These are phyloP conservation scores for Arthrobotrys pseudoclavata DNA, from an alignment of 2,329 filamentous ascomycete species.

Conservation along the genomic window DNA sequence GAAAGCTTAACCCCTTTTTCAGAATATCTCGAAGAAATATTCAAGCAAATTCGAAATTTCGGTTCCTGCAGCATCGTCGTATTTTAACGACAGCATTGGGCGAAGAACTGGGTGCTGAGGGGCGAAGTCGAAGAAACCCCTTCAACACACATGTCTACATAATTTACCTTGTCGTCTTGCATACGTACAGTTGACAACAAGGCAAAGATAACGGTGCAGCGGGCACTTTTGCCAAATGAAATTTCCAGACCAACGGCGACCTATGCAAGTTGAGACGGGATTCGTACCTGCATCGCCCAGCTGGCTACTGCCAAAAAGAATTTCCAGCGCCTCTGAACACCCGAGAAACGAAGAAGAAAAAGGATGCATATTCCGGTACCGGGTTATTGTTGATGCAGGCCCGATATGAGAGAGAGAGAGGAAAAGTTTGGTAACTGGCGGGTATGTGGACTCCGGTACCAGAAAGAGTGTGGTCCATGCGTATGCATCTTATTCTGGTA, in stretches of 20 bases:
- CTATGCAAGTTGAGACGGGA: slow-evolving; percentile 2
- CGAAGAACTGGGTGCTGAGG: neutral
- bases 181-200: slow-evolving; percentile 6
- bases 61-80: neutral
- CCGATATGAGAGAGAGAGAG: slow-evolving; percentile 13
- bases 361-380: slow-evolving; percentile 37
- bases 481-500: slow-evolving; percentile 3
- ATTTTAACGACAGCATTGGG: neutral
- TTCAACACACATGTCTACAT: neutral
- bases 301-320: neutral
- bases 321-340: neutral
- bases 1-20: neutral
- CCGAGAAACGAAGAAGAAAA: slow-evolving; percentile 15
- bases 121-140: neutral
- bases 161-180: slow-evolving; percentile 38
- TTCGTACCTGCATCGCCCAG: slow-evolving; percentile 10
- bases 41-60: neutral
- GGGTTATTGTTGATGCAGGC: slow-evolving; percentile 37
- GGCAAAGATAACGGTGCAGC: slow-evolving; percentile 22
- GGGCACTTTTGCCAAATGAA: slow-evolving; percentile 15
- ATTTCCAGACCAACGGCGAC: slow-evolving; percentile 3
- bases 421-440: slow-evolving; percentile 42
- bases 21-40: neutral
- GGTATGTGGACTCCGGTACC: slow-evolving; percentile 15
- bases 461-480: slow-evolving; percentile 21